A percentile compares a stretch with the other conserved stretches of the same genome.
Evolutionary conservation across 495 filamentous ascomycete genomes (phyloP).

Genomic region (Corynascus novoguineensis): DNA sequence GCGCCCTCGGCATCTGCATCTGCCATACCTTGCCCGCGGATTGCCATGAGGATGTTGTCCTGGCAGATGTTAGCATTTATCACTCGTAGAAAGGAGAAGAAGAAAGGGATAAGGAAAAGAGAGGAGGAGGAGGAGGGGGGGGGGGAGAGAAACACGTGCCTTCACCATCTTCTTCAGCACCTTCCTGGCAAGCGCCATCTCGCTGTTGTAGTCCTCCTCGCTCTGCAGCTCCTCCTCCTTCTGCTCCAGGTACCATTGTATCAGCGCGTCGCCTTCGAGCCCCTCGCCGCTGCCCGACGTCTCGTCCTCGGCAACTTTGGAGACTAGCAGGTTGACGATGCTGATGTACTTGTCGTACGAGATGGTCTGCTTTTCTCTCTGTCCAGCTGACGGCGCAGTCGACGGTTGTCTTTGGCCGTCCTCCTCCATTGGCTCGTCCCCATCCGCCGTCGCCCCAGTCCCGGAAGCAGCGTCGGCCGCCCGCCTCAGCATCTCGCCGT

Average conservation of each 20-base stretch:
- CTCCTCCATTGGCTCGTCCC: conserved; percentile 66
- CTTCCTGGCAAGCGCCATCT: conserved; percentile 74
- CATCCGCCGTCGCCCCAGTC: conserved; percentile 46
- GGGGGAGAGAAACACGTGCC: conserved; percentile 48
- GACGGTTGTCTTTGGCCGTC: conserved; percentile 32
- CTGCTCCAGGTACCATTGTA: conserved; percentile 92
- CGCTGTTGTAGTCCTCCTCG: conserved; percentile 71
- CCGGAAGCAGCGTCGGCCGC: conserved; percentile 39
- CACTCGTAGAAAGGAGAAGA: neutral
- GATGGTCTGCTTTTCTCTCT: conserved; percentile 71
- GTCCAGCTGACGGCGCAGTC: conserved; percentile 22
- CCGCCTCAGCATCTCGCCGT: conserved; percentile 30
- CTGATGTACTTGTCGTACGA: conserved; percentile 92
- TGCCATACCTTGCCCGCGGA: conserved; percentile 76
- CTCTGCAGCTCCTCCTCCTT: conserved; percentile 75
- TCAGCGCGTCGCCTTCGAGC: conserved; percentile 77
- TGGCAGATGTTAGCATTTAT: conserved; percentile 33
- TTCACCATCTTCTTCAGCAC: conserved; percentile 95
- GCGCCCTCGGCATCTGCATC: conserved; percentile 54
- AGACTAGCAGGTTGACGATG: conserved; percentile 80
- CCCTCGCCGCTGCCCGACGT: conserved; percentile 75
- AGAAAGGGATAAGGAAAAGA: neutral
- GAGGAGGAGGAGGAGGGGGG: neutral
- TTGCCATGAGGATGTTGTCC: conserved; percentile 90
- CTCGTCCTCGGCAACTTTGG: conserved; percentile 64